phyloP scores from a whole-genome alignment of 805 yeast genomes.

The Candida nitratophila region DNA sequence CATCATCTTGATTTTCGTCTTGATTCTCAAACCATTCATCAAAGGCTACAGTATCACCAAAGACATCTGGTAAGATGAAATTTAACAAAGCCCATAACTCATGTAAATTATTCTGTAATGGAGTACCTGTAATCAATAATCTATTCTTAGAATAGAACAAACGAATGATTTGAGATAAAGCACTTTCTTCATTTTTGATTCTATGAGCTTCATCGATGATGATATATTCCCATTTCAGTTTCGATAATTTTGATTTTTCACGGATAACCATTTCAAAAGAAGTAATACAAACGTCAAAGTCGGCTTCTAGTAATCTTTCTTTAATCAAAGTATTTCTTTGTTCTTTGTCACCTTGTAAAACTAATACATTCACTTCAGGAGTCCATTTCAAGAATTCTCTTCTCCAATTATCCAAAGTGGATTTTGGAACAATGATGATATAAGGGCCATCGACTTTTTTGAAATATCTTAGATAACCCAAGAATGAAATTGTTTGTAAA shows the following conservation, averaged over 20 bases:
- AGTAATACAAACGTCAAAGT: constrained; percentile 85
- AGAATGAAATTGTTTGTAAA: constrained; percentile 84
- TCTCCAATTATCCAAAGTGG: constrained; percentile 94
- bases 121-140: constrained; percentile 90
- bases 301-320: constrained; percentile 53
- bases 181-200: constrained; percentile 89
- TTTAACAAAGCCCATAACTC: constrained; percentile 94
- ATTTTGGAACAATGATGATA: constrained; percentile 88
- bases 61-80: constrained; percentile 88
- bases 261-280: constrained; percentile 91
- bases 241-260: constrained; percentile 75
- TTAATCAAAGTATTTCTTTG: constrained; percentile 56
- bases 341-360: constrained; percentile 89
- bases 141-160: constrained; percentile 81
- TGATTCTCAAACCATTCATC: constrained; percentile 82
- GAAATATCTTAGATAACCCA: constrained; percentile 79
- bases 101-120: constrained; percentile 88
- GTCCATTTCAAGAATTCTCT: constrained; percentile 95
- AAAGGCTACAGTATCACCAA: constrained; percentile 83
- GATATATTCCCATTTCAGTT: constrained; percentile 88
- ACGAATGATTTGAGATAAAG: constrained; percentile 87
- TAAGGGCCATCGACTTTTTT: constrained; percentile 83
- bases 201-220: constrained; percentile 96
- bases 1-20: constrained; percentile 63
- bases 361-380: constrained; percentile 81